phyloP scores from a whole-genome alignment of 345 rosid species.

The Eucalyptus leucophloia region DNA sequence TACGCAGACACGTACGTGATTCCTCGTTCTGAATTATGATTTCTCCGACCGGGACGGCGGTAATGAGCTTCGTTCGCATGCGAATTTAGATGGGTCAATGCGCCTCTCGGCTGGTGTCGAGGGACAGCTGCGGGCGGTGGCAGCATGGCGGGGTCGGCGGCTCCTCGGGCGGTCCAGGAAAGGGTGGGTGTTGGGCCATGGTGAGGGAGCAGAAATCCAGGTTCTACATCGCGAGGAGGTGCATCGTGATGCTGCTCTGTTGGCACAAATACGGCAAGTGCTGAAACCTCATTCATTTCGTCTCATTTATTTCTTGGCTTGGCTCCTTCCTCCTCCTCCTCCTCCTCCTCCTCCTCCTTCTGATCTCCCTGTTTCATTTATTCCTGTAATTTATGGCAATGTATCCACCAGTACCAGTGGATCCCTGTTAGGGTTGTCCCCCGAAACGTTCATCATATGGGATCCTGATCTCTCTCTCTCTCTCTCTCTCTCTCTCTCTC shows the following conservation, averaged over 20 bases:
- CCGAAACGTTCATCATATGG: background rate
- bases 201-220: slow-evolving; percentile 37
- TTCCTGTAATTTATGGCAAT: background rate
- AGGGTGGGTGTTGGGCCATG: slow-evolving; percentile 15
- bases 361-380: background rate
- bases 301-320: background rate
- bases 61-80: background rate
- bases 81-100: slow-evolving; percentile 1
- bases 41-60: background rate
- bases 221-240: slow-evolving; percentile 40
- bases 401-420: background rate
- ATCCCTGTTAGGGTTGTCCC: background rate
- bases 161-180: background rate
- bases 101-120: background rate
- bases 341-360: background rate
- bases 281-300: background rate
- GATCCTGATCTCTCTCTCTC: background rate
- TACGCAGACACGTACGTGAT: background rate
- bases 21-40: background rate
- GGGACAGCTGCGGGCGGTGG: background rate
- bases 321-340: background rate
- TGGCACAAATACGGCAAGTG: slow-evolving; percentile 52
- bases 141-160: background rate
- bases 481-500: background rate
- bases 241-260: slow-evolving; percentile 40